Evolutionary conservation across 202 grass and related monocot species (phyloP).

Genomic region (Zoysia matrella): DNA sequence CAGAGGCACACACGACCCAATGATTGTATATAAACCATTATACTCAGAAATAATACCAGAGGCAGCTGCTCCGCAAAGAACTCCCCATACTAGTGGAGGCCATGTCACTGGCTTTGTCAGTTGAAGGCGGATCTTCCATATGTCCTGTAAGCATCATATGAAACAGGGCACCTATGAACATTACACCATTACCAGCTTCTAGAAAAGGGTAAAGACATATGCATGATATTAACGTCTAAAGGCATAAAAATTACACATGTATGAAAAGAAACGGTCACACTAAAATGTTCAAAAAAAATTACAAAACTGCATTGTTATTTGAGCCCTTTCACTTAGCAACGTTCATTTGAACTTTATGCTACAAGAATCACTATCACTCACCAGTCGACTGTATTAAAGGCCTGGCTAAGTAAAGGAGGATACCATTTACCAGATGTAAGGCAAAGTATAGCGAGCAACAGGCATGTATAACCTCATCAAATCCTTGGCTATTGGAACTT

Average conservation of each 20-base stretch:
- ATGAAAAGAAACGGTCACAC: background rate
- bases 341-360: background rate
- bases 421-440: background rate
- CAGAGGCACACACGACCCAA: background rate
- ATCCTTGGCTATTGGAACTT: background rate
- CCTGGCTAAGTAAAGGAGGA: background rate
- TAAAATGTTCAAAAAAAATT: too few species aligned
- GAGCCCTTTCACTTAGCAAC: background rate
- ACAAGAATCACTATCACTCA: background rate
- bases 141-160: slow-evolving; percentile 55
- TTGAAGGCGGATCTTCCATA: slow-evolving; percentile 98
- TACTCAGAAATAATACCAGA: slow-evolving; percentile 62
- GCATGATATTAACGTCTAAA: slow-evolving; percentile 13
- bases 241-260: background rate
- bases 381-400: background rate
- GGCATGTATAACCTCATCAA: background rate
- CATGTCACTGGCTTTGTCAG: slow-evolving; percentile 97
- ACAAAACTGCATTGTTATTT: background rate
- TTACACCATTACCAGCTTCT: slow-evolving; percentile 6
- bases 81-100: slow-evolving; percentile 97
- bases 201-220: background rate
- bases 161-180: slow-evolving; percentile 15
- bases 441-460: slow-evolving; percentile 11
- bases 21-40: slow-evolving; percentile 15
- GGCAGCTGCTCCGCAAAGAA: slow-evolving; percentile 93